Conservation (phyloP, 2,329 filamentous ascomycete species). For the Bipolaris sorokiniana region DNA sequence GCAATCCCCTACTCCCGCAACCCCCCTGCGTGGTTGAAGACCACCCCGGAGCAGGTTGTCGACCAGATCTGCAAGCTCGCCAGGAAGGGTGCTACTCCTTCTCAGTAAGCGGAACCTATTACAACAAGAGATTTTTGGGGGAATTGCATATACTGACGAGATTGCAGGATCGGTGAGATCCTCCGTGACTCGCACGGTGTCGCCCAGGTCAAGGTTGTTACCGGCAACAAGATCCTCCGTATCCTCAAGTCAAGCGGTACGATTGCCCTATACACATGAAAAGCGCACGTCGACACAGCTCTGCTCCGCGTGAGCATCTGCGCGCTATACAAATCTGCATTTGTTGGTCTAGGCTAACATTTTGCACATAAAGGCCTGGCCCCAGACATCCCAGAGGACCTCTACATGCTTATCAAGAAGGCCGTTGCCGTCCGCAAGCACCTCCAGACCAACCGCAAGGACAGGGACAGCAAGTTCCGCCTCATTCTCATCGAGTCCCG, state of each 20-base stretch:
- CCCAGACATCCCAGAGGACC: constrained; percentile 98
- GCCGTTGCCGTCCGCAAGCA: constrained; percentile 93
- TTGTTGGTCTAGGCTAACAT: constrained; percentile 49
- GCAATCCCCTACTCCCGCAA: constrained; percentile 96
- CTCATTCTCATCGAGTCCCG: constrained; percentile 99
- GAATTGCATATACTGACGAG: constrained; percentile 17
- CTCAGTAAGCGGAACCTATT: constrained; percentile 60
- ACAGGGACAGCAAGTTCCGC: constrained; percentile 99
- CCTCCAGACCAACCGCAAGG: constrained; percentile 99
- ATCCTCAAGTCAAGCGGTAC: constrained; percentile 62
- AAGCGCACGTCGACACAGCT: constrained; percentile 50
- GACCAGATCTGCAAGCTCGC: constrained; percentile 99
- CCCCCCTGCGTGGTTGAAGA: constrained; percentile 95
- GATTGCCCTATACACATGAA: constrained; percentile 57
- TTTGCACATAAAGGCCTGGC: constrained; percentile 76
- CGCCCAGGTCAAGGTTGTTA: constrained; percentile 81
- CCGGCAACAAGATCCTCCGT: constrained; percentile 79
- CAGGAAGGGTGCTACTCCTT: constrained; percentile 97
- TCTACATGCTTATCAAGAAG: constrained; percentile 99
- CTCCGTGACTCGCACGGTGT: constrained; percentile 98
- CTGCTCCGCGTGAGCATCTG: constrained; percentile 44
- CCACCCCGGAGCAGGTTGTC: constrained; percentile 96
- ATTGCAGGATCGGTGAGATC: constrained; percentile 82
- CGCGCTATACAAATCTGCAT: constrained; percentile 72
- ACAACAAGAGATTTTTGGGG: not conserved